Percentiles rank a stretch among this genome's conserved stretches.
These are phyloP conservation scores for Metschnikowia proteae DNA, from an alignment of 805 yeast genomes.

Conservation along the genomic window DNA sequence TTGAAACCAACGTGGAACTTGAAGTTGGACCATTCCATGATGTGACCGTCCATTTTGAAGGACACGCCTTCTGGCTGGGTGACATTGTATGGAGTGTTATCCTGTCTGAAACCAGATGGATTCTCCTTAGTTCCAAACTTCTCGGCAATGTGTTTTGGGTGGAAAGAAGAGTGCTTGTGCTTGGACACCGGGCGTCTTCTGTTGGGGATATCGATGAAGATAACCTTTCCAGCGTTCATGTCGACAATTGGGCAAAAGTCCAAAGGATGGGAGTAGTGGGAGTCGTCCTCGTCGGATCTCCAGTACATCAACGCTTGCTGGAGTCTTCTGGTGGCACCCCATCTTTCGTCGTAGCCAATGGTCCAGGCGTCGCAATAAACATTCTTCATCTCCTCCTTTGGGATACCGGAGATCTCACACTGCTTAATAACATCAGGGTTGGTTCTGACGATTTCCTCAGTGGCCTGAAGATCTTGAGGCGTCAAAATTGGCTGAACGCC, in stretches of 20 bases:
- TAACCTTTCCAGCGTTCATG: conserved; percentile 63
- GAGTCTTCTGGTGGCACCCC: conserved; percentile 71
- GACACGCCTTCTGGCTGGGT: conserved; percentile 84
- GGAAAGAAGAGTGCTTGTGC: conserved; percentile 66
- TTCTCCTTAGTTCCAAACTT: conserved; percentile 50
- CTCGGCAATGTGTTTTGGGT: conserved; percentile 58
- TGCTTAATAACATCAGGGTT: conserved; percentile 72
- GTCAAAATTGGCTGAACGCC: conserved; percentile 76
- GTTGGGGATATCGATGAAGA: conserved; percentile 71
- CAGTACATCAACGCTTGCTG: conserved; percentile 81
- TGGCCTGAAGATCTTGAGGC: conserved; percentile 57
- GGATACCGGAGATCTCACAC: conserved; percentile 66
- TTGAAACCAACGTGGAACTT: conserved; percentile 78
- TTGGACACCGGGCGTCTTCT: conserved; percentile 69
- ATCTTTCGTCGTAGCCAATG: conserved; percentile 69
- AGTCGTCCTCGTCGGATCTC: conserved; percentile 72
- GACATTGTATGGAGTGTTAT: conserved; percentile 62
- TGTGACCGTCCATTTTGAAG: conserved; percentile 64
- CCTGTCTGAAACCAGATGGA: conserved; percentile 53
- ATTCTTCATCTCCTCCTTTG: conserved; percentile 56
- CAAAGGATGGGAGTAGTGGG: conserved; percentile 70
- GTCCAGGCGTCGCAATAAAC: conserved; percentile 69
- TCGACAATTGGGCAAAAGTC: conserved; percentile 83
- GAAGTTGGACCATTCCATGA: conserved; percentile 75
- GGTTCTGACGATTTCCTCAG: conserved; percentile 63